phyloP scores from a whole-genome alignment of 139 green algal species.

The Micromonas commoda region DNA sequence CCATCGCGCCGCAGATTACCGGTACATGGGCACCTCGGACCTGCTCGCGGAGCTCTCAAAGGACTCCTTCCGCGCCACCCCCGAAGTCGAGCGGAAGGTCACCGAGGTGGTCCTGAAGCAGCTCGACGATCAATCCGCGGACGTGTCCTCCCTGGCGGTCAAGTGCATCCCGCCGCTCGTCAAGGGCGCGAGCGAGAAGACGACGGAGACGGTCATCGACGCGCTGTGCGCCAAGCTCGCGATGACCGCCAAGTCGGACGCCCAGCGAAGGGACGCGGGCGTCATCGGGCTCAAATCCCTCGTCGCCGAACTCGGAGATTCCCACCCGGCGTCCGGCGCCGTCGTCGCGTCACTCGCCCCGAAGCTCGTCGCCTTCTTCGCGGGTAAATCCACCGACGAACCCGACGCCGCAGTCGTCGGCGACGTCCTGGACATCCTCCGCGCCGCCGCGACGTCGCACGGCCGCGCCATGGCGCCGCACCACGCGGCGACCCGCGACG shows the following conservation, averaged over 20 bases:
- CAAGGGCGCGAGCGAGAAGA: conserved; percentile 55
- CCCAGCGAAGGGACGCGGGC: conserved; percentile 60
- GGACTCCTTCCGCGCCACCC: conserved; percentile 59
- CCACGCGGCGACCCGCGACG: conserved; percentile 46
- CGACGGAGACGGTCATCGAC: conserved; percentile 54
- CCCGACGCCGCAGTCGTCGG: conserved; percentile 29
- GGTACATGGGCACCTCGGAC: conserved; percentile 93
- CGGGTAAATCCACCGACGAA: too few relatives aligned
- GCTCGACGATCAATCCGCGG: conserved; percentile 76
- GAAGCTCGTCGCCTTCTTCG: conserved; percentile 31
- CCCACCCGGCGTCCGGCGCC: not conserved
- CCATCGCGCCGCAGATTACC: conserved; percentile 46
- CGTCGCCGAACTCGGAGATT: conserved; percentile 40
- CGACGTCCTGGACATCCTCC: conserved; percentile 67
- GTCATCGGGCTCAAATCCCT: conserved; percentile 78
- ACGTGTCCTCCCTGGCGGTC: conserved; percentile 82
- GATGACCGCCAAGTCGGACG: conserved; percentile 45
- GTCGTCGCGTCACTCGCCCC: conserved; percentile 15
- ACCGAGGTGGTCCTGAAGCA: conserved; percentile 63
- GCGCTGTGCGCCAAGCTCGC: conserved; percentile 61
- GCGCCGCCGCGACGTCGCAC: conserved; percentile 57
- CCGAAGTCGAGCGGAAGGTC: conserved; percentile 59
- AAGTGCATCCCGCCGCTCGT: conserved; percentile 82
- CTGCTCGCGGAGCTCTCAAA: conserved; percentile 76
- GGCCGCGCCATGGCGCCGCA: conserved; percentile 49